Evolutionary conservation across 176 grass and related monocot species (phyloP), one percentile per base, ranked within the genome.

Genomic region (Puccinellia tenuiflora): DNA sequence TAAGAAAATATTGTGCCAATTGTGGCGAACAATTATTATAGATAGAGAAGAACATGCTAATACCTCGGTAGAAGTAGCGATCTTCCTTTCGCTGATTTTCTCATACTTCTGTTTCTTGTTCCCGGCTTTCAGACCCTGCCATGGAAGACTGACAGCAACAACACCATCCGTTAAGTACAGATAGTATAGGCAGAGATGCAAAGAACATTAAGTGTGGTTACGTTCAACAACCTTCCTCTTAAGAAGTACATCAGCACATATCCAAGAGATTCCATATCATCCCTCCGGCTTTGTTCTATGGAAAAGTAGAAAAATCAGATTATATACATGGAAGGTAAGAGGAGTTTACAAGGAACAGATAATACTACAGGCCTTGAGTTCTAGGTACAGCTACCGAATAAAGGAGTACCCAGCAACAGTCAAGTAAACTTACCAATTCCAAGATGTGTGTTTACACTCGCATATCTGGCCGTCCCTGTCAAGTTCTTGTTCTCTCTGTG

Each of bases 261-360:
- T 88, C 93, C 90, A 88, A 95, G 93, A 77, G 93, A 95, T 88
- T 95, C 93, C 82, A 95, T 78, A 67, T 95, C 93, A 84, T 96
- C 93, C 78, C 93, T 90, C 72, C 93, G 84, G 86, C 93, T 92
- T 92, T 96, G 93, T 84, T 96, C 93, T 95, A 74, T 48, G 17
- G 70, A 12, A 25, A 73, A 73, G 26, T 9, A 73, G 43, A 73
- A 73, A 43, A 50, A 50, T 31, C 16, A 73, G 6, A 50, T 73
- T 73, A 50, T 3, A 31, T 73, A 30, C 25, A 29, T 73, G 43
- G 7, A 73, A 30, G 24, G 25, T 30, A 50, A 30, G 25, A 20
- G 14, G 48, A 73, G 1, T 73, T 73, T 50, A 73, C 70, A 48
- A 50, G 70, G 25, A 73, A 20, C 43, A 50, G 31, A 47, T 50